These are phyloP conservation scores for Lonicera japonica DNA, from an alignment of 129 eudicot species.

Conservation along the genomic window DNA sequence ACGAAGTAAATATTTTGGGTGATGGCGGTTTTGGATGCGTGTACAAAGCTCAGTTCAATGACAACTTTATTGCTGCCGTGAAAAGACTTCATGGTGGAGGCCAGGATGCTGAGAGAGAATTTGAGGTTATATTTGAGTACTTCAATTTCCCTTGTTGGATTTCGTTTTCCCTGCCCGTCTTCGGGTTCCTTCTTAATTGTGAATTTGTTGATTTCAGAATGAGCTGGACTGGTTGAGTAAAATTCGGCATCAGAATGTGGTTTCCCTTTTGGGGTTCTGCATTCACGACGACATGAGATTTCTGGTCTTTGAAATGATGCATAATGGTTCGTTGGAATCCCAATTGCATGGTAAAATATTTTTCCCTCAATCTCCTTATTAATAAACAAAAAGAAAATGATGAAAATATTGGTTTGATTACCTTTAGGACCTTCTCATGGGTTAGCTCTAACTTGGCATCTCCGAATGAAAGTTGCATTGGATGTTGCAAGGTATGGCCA, in stretches of 20 bases:
- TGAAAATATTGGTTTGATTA: background rate
- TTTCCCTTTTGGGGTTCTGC: conserved; percentile 80
- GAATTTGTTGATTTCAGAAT: conserved; percentile 56
- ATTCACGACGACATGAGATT: conserved; percentile 55
- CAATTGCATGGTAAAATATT: conserved; percentile 71
- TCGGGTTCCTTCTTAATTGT: background rate
- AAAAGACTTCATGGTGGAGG: conserved; percentile 52
- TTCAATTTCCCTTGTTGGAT: background rate
- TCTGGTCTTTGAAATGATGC: conserved; percentile 83
- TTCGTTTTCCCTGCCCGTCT: conserved; percentile 3
- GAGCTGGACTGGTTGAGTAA: conserved; percentile 73
- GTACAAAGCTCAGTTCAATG: conserved; percentile 72
- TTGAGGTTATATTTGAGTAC: conserved; percentile 46
- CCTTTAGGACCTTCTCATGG: conserved; percentile 69
- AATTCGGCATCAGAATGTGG: conserved; percentile 79
- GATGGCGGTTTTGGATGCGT: conserved; percentile 60
- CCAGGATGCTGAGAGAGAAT: conserved; percentile 54
- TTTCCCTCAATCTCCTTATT: background rate
- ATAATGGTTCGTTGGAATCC: conserved; percentile 74
- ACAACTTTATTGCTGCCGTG: conserved; percentile 55
- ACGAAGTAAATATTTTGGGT: conserved; percentile 52
- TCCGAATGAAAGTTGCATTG: conserved; percentile 82
- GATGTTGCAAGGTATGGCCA: conserved; percentile 69
- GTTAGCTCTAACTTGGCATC: conserved; percentile 66
- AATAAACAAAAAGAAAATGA: background rate